Evolutionary conservation across 345 rosid genomes (phyloP).

Genomic region (Sapria himalayana): DNA sequence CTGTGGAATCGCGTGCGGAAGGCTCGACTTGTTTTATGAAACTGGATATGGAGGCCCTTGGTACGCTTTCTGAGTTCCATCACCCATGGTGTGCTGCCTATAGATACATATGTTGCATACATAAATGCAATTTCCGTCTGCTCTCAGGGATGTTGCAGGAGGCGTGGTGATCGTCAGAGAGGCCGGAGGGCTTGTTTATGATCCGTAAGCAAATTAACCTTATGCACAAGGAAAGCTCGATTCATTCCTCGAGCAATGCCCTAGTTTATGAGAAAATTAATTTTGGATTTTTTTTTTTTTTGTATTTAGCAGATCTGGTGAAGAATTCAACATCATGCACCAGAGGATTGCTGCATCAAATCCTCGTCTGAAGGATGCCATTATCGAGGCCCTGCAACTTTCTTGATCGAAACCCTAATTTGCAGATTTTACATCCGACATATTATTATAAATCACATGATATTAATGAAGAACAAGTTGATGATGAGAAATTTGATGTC

Average conservation of each 20-base stretch:
- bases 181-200: conserved; percentile 85
- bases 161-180: conserved; percentile 68
- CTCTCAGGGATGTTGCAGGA: conserved; percentile 83
- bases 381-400: conserved; percentile 38
- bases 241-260: too few relatives aligned
- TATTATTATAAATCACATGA: neutral
- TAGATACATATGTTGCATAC: neutral
- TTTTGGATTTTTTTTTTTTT: neutral
- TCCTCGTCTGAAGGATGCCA: conserved; percentile 44
- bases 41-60: conserved; percentile 86
- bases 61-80: conserved; percentile 13
- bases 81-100: neutral
- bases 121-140: neutral
- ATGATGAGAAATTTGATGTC: neutral
- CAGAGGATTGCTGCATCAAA: conserved; percentile 84
- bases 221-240: too few relatives aligned
- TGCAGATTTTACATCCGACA: neutral
- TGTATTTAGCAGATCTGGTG: conserved; percentile 42
- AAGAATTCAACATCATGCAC: conserved; percentile 59
- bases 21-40: conserved; percentile 67
- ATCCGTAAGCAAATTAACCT: conserved; percentile 45
- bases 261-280: too few relatives aligned
- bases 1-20: conserved; percentile 81
- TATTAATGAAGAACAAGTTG: neutral
- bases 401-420: neutral